Evolutionary conservation across 345 rosid genomes (phyloP).

Genomic region (Physaria fendleri): DNA sequence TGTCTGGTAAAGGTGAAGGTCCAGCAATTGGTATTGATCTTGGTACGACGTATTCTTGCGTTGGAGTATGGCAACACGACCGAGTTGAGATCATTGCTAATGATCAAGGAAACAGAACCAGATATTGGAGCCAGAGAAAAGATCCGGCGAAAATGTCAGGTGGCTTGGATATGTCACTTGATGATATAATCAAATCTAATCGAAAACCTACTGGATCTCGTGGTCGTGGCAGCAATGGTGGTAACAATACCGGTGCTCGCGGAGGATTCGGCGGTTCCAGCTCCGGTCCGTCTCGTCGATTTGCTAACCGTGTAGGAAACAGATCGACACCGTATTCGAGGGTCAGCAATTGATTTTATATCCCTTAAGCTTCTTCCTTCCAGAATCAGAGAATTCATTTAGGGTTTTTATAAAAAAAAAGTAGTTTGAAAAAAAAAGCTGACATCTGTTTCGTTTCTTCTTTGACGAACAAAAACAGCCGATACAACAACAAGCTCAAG

Average conservation of each 20-base stretch:
- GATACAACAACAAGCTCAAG: conserved; percentile 38
- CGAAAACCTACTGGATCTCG: conserved; percentile 41
- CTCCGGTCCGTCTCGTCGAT: conserved; percentile 47
- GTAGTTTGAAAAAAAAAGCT: no score
- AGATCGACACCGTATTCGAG: conserved; percentile 46
- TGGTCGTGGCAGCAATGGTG: conserved; percentile 28
- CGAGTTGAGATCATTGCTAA: conserved; percentile 77
- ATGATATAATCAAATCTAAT: conserved; percentile 56
- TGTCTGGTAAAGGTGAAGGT: conserved; percentile 80
- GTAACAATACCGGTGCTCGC: conserved; percentile 20
- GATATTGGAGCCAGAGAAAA: not conserved
- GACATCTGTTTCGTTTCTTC: conserved; percentile 32
- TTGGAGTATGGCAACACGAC: conserved; percentile 78
- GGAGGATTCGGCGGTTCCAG: conserved; percentile 28
- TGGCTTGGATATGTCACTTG: conserved; percentile 66
- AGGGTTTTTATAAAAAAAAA: conserved; percentile 5
- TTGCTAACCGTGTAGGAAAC: conserved; percentile 37
- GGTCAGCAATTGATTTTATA: conserved; percentile 34
- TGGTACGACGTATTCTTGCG: conserved; percentile 69
- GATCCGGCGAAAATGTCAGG: conserved; percentile 41
- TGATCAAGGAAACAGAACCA: conserved; percentile 70
- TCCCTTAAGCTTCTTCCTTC: conserved; percentile 23
- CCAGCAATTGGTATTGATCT: conserved; percentile 75
- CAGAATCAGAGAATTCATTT: conserved; percentile 28
- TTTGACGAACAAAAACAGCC: conserved; percentile 36